phyloP scores from a whole-genome alignment of 148 eudicot species.

The Tetragonia tetragonoides region DNA sequence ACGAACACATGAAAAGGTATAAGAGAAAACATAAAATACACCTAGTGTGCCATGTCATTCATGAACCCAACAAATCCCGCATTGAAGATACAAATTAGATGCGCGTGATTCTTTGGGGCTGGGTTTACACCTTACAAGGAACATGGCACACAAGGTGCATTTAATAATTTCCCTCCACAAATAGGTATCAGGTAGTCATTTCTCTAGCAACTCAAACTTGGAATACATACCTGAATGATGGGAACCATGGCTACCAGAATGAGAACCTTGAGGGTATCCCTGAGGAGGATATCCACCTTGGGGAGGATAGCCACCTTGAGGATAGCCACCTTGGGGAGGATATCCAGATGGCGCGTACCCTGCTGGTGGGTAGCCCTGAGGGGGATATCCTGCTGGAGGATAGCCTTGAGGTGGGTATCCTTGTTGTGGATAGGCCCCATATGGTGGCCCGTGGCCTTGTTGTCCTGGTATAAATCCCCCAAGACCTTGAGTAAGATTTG shows the following conservation, averaged over 20 bases:
- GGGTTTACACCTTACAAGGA: background rate
- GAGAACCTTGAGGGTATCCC: constrained; percentile 35
- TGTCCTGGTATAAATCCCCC: constrained; percentile 2
- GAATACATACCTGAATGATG: constrained; percentile 42
- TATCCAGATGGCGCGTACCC: constrained; percentile 44
- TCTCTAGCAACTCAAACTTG: background rate
- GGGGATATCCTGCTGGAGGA: constrained; percentile 47
- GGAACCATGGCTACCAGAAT: constrained; percentile 28
- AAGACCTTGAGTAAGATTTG: constrained; percentile 41
- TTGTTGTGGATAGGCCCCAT: constrained; percentile 31
- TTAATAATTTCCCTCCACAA: background rate
- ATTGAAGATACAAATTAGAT: background rate
- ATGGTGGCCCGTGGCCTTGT: constrained; percentile 27
- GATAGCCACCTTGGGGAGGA: constrained; percentile 44
- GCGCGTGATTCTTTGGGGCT: background rate
- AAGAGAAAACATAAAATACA: no score
- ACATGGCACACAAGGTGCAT: background rate
- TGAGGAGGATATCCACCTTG: constrained; percentile 42
- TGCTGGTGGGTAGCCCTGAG: constrained; percentile 35
- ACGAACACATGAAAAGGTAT: background rate
- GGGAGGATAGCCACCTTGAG: constrained; percentile 45
- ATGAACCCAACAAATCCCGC: background rate
- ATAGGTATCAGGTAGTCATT: background rate
- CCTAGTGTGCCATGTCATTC: background rate
- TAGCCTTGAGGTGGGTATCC: constrained; percentile 50